Percentiles rank a stretch among this genome's conserved stretches.
These are phyloP conservation scores for Casaregolazyma suthepensis DNA, from an alignment of 1,139 yeast genomes.

Conservation along the genomic window DNA sequence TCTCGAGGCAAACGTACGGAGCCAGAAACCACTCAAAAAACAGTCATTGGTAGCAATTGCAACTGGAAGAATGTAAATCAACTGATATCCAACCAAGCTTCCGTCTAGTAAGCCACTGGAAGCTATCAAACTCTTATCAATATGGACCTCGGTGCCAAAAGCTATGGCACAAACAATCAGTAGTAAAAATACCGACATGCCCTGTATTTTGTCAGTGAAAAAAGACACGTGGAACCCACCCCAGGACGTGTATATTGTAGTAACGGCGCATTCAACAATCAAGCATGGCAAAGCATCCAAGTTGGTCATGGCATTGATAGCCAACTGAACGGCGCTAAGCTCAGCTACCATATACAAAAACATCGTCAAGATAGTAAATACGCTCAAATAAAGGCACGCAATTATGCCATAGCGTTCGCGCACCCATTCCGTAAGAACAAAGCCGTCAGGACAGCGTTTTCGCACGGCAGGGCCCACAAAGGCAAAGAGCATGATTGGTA, in stretches of 20 bases:
- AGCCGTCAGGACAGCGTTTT: conserved; percentile 79
- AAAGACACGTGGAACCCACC: conserved; percentile 92
- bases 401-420: conserved; percentile 68
- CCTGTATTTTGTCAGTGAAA: conserved; percentile 83
- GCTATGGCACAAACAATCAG: conserved; percentile 70
- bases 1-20: conserved; percentile 85
- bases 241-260: conserved; percentile 76
- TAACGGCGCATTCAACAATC: conserved; percentile 81
- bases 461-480: conserved; percentile 77
- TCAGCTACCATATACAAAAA: conserved; percentile 87
- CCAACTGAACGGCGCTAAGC: conserved; percentile 69
- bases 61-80: conserved; percentile 72
- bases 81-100: conserved; percentile 80
- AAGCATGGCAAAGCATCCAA: conserved; percentile 74
- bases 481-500: conserved; percentile 80
- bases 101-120: conserved; percentile 61
- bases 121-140: conserved; percentile 57
- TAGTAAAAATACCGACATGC: conserved; percentile 61
- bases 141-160: conserved; percentile 69
- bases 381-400: conserved; percentile 68
- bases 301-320: conserved; percentile 73
- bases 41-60: conserved; percentile 89
- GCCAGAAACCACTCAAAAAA: conserved; percentile 90
- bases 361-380: conserved; percentile 79
- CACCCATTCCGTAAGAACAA: conserved; percentile 94